Base-by-base conservation (phyloP, 352 stramenopile genomes). In the Phytophthora niederhauseri region DNA sequence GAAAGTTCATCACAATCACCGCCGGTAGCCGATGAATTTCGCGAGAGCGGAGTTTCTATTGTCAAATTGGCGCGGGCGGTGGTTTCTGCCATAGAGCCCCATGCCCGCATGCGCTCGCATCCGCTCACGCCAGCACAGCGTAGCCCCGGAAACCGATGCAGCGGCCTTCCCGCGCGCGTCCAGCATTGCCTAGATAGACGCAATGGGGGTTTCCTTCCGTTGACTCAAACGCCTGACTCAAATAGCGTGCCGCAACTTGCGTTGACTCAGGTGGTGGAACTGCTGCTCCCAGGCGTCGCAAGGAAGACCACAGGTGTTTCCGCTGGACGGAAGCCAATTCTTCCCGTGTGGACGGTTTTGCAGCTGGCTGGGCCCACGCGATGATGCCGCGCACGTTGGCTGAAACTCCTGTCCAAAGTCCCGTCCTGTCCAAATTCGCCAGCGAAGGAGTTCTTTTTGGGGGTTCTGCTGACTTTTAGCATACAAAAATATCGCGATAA, bases 1-100 rank as follows among this genome's bases (percentile, higher is more conserved):
- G 43, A 55, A 36, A 62, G 56, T 36, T 26, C 59, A 31, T 52
- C 31, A 50, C 58, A 58, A 65, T 62, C 56, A 53, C n/a, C n/a
- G n/a, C 3, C n/a, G 9, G 4, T 11, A 15, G 45, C 20, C 9
- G 46, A 19, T 28, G 17, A 49, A 6, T 49, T 49, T 49, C 8
- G 41, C 41, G 41, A 22, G 6, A 19, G n/a, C 41, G n/a, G 6
- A 49, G 46, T n/a, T 45, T 4, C 6, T 45, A n/a, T 45, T 45
- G 36, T 45, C 14, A 45, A 45, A 45, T n/a, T 45, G 14, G 36
- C 36, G 12, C 4, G 17, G 9, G 43, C 14, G 43, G 17, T 26
- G 43, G 43, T 53, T 53, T 30, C 41, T 49, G 7, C 41, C 6
- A 49, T 17, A 49, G 12, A 49, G n/a, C 41, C 17, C 41, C 36